phyloP scores from a whole-genome alignment of 305 asterid genomes.

The Fraxinus baroniana region DNA sequence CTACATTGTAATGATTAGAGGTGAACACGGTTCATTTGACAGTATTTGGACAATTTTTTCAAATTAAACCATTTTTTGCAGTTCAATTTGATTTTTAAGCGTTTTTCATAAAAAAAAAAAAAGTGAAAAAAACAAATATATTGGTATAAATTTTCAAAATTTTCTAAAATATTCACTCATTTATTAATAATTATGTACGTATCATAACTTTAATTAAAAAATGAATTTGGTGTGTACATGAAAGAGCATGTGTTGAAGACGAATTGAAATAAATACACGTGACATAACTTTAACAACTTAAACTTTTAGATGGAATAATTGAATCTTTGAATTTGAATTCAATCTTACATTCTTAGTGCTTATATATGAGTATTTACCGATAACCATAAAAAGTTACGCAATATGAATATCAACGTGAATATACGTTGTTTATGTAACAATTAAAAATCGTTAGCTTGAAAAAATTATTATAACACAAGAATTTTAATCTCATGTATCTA shows the following conservation, averaged over 20 bases:
- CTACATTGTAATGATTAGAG: background rate
- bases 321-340: background rate
- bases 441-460: background rate
- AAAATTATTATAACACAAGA: background rate
- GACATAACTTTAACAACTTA: background rate
- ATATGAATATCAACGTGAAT: background rate
- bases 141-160: background rate
- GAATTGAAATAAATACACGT: background rate
- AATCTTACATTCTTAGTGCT: background rate
- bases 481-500: background rate
- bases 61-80: no score
- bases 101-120: no score
- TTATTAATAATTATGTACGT: background rate
- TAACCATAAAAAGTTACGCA: background rate
- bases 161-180: background rate
- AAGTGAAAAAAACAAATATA: no score
- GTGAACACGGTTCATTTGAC: background rate
- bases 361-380: no score
- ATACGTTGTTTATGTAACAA: background rate
- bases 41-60: no score
- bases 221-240: background rate
- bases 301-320: background rate
- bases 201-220: background rate
- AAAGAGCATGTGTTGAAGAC: background rate
- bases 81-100: background rate